Evolutionary conservation across 2,329 filamentous ascomycete genomes (phyloP), one percentile per base, ranked within the genome.

Genomic region (Colletotrichum sp.): DNA sequence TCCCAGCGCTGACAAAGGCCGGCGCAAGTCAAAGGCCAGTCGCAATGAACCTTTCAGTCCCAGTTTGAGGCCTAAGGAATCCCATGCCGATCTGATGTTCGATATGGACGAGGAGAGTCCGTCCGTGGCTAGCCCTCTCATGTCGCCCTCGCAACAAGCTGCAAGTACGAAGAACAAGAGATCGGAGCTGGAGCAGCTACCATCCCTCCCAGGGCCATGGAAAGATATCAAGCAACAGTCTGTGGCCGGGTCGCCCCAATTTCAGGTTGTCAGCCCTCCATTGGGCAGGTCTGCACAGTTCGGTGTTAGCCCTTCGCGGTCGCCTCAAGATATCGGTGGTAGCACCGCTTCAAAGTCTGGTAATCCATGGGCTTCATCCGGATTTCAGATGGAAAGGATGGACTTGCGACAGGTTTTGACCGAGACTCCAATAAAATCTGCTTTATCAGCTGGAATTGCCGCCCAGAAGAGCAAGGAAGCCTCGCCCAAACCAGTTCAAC

Each of bases 31-130:
- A 2, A 91, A 88, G 72, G 79, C 79, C 8, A 80, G 80, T 24
- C 86, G 84, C 16, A 92, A 92, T 77, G 91, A 92, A 76, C 87
- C 89, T 0, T 88, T 90, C 67, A 95, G 92, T 72, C 95, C 95
- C 1, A 88, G 86, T 21, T 87, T 97, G 60, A 93, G 91, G 71
- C 89, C 93, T 2, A 95, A 92, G 80, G 89, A 89, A 24, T 96
- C 94, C 1, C 87, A 90, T 2, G 89, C 89, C 48, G 96, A 98
- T 79, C 89, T 98, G 71, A 98, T 98, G 83, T 98, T 98, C 81
- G 92, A 95, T 78, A 98, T 98, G 96, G 96, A 98, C 74, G 96
- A 98, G 48, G 95, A 96, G 58, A 89, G 89, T 12, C 78, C 80
- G 1, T 80, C 83, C 8, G 79, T 78, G 2, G 77, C 78, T 30